Base-by-base conservation (phyloP, 495 filamentous ascomycete genomes). In the Podospora tetraspora region DNA sequence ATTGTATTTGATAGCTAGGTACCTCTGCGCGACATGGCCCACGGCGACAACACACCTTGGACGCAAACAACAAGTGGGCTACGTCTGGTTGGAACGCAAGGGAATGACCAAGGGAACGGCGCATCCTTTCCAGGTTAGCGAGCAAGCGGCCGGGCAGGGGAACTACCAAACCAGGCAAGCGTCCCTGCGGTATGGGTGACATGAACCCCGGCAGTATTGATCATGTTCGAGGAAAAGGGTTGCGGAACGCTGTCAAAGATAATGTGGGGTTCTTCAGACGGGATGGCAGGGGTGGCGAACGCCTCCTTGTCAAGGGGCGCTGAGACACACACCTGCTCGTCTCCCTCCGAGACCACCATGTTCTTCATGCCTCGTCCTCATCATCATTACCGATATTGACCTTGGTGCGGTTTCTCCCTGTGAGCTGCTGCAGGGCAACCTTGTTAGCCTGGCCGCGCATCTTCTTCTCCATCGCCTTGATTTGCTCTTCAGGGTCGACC, bases 401-500 rank as follows among this genome's bases (percentile, higher is more conserved):
- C 81, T 92, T 97, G 79, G 90, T 96, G 71, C 92, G 90, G 69
- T 90, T 90, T 69, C 81, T 82, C 76, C 90, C 91, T 69, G 90
- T 93, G 73, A 97, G 88, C 77, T 90, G 88, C 79, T 94, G 92
- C 77, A 96, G 79, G 73, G 92, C 90, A 73, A 98, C 89, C 79
- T 91, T 93, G 81, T 93, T 90, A 72, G 88, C 84, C 81, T 98
- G 93, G 63, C 88, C 87, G 60, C 91, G 89, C 73, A 93, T 90
- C 84, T 97, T 99, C 84, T 91, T 90, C 78, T 94, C 91, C 90
- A 99, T 96, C 78, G 90, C 92, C 78, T 90, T 89, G 73, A 99
- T 94, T 81, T 97, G 93, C 76, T 93, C 92, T 82, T 99, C 95
- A 19, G 95, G 88, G 83, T 97, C 93, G 68, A 92, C 84, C 57